phyloP scores from a whole-genome alignment of 495 filamentous ascomycete genomes.

The Aspergillus heteromorphus region DNA sequence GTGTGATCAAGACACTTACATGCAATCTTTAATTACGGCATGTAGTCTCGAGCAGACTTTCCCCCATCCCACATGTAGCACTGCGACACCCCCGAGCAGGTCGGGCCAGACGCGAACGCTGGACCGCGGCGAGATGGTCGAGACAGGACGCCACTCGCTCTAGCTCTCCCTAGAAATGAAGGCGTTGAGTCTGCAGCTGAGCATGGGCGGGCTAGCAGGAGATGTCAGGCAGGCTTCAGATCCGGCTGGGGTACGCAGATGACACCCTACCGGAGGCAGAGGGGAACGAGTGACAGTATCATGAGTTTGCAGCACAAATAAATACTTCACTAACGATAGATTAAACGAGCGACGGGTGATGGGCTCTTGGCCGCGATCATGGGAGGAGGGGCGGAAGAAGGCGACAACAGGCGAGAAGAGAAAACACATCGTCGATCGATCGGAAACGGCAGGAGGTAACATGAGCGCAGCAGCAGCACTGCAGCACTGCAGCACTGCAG shows the following conservation, averaged over 20 bases:
- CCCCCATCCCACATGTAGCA: not conserved
- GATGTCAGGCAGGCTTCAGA: not conserved
- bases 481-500: no score
- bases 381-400: not conserved
- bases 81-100: not conserved
- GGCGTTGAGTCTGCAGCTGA: no score
- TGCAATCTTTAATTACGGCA: conserved; percentile 2
- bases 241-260: not conserved
- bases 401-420: not conserved
- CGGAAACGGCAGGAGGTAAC: not conserved
- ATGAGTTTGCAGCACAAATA: not conserved
- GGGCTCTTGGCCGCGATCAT: not conserved
- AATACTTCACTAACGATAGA: not conserved
- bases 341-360: not conserved
- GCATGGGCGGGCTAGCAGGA: not conserved
- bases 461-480: not conserved
- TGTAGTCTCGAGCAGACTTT: not conserved
- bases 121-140: not conserved
- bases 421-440: not conserved
- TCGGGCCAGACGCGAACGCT: not conserved
- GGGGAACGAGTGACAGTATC: not conserved
- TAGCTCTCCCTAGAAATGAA: no score
- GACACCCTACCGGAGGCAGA: not conserved
- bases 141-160: not conserved
- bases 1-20: conserved; percentile 3